Base-by-base conservation (phyloP, 2,329 filamentous ascomycete genomes). In the Microsporum audouinii region DNA sequence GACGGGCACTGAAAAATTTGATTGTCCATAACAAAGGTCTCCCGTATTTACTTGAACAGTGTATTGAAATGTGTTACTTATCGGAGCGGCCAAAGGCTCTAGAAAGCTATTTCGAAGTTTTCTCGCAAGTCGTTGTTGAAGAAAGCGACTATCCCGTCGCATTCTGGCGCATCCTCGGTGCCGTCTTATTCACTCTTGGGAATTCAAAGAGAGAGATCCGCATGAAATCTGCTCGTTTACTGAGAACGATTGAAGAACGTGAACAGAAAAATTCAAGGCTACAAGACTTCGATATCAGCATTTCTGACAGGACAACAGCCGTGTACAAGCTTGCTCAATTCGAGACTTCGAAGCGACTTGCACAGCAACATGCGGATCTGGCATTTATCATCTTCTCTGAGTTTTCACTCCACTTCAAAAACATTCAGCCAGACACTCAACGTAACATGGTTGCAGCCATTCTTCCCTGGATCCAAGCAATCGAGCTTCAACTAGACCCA, bases 241-340 rank as follows among this genome's bases (percentile, higher is more conserved):
- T 99, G 10, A 84, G 91, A 45, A 85, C 85, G 0, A 78, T 97
- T 1, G 94, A 97, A 73, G 85, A 91, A 66, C 84, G 89, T 29
- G 88, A 94, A 65, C 84, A 87, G 65, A 88, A 88, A 66, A 94
- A 85, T 65, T 96, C 92, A 1, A 95, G 95, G 70, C 85, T 99
- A 5, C 90, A 96, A 71, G 94, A 99, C 71, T 95, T 96, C 62
- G 94, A 99, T 69, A 97, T 99, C 68, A 96, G 91, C 71, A 94
- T 99, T 62, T 95, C 92, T 0, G 95, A 99, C 75, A 97, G 96
- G 75, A 99, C 95, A 0, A 95, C 95, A 66, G 91, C 92, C 0
- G 92, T 99, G 2, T 99, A 97, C 76, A 99, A 99, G 75, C 80
- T 95, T 51, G 94, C 95, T 0, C 94, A 99, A 70, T 97, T 96